Evolutionary conservation across 1,284 basidiomycete species (phyloP), one percentile per base, ranked within the genome.

Genomic region (Kwoniella shivajii): DNA sequence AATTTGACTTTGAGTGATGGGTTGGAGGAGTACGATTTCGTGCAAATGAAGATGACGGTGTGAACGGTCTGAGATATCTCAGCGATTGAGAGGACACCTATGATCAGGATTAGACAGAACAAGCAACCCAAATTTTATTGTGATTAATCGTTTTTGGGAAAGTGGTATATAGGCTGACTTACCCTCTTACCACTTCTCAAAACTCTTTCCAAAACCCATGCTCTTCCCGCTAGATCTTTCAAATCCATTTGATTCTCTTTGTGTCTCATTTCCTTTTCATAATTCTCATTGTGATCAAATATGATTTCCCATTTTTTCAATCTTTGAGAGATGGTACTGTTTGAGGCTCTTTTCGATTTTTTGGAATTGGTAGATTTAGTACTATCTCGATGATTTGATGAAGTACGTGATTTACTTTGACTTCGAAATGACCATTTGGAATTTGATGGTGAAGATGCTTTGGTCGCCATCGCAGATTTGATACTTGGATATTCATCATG

Each of bases 121-220:
- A n/a, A n/a, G n/a, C n/a, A n/a, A n/a, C n/a, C n/a, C n/a, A n/a
- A n/a, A n/a, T n/a, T n/a, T n/a, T 20, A 7, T 14, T 39, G 13
- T 39, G 38, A 39, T 6, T 24, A n/a, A n/a, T n/a, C n/a, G 41
- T 9, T 6, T 42, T 42, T 22, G 22, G 6, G 13, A 20, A 20
- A 42, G 13, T 38, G 24, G 26, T 50, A 33, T 46, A 14, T 6
- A 30, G 39, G n/a, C 11, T 3, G 14, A 64, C 68, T 59, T 42
- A 71, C 74, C 51, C 74, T 60, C 53, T 72, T 72, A 2, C 72
- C 74, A 9, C 64, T 59, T 11, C 60, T 60, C 26, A 76, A 55
- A 36, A 74, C 64, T 22, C 67, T 56, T 59, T 76, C 74, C 4
- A 76, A 59, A 0, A 74, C 61, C 3, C 64, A 69, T 20, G 74